Conservation (phyloP, 768 basidiomycete species). For the Lactifluus pinguis region DNA sequence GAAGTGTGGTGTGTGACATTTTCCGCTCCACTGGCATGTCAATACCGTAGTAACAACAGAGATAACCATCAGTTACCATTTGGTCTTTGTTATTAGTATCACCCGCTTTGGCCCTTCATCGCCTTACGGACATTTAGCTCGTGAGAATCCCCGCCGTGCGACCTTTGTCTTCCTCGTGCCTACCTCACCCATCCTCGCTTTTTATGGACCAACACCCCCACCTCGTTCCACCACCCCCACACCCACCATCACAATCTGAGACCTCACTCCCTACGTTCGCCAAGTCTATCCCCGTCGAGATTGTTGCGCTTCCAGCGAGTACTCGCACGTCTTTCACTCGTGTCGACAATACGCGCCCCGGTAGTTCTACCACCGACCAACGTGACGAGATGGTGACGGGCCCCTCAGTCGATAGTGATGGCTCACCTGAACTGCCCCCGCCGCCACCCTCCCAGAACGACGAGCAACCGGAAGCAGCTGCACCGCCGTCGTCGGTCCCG, state of each 20-base stretch:
- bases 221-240: not conserved
- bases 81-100: not conserved
- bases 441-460: not conserved
- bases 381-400: not conserved
- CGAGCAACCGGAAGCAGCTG: not conserved
- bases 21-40: not conserved
- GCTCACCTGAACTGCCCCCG: not conserved
- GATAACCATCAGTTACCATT: not conserved
- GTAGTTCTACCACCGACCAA: constrained; percentile 14
- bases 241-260: constrained; percentile 1
- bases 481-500: constrained; percentile 29
- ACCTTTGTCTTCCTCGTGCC: not conserved
- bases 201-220: not conserved
- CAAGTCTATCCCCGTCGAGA: constrained; percentile 9
- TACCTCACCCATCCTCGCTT: not conserved
- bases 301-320: constrained; percentile 31
- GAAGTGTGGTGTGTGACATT: not conserved
- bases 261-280: constrained; percentile 15
- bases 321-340: constrained; percentile 48
- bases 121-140: not conserved
- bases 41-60: not conserved
- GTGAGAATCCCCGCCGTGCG: constrained; percentile 1
- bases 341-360: constrained; percentile 30
- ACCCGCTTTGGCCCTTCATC: not conserved
- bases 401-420: not conserved